These are phyloP conservation scores for Aspergillus fructus DNA, from an alignment of 2,329 filamentous ascomycete genomes.

Conservation along the genomic window DNA sequence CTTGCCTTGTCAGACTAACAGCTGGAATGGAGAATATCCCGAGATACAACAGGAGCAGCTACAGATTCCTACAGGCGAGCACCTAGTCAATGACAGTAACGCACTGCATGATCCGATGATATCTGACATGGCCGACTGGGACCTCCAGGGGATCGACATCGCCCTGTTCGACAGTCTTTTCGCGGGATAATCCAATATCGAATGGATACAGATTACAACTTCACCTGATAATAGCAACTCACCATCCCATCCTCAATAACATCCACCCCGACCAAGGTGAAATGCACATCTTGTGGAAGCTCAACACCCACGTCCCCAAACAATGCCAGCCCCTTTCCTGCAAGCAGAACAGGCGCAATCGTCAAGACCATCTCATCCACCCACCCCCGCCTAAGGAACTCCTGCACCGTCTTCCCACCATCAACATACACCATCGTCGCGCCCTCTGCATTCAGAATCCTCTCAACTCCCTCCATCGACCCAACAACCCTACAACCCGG, in stretches of 20 bases:
- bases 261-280: constrained; percentile 7
- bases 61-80: background rate
- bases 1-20: too few relatives aligned
- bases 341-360: constrained; percentile 6
- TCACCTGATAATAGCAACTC: constrained; percentile 1
- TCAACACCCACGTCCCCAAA: background rate
- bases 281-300: background rate
- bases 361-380: constrained; percentile 14
- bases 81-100: too few relatives aligned
- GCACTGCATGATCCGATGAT: background rate
- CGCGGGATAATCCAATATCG: too few relatives aligned
- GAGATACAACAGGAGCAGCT: background rate
- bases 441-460: background rate
- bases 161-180: constrained; percentile 11
- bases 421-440: constrained; percentile 8
- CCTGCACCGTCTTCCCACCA: constrained; percentile 7
- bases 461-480: constrained; percentile 1
- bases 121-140: background rate
- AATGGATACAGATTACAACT: background rate
- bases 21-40: background rate
- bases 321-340: background rate
- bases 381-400: constrained; percentile 10
- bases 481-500: background rate
- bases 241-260: constrained; percentile 14
- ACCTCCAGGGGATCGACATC: constrained; percentile 7